phyloP scores from a whole-genome alignment of 768 basidiomycete genomes.

The Phlebiopsis gigantea region DNA sequence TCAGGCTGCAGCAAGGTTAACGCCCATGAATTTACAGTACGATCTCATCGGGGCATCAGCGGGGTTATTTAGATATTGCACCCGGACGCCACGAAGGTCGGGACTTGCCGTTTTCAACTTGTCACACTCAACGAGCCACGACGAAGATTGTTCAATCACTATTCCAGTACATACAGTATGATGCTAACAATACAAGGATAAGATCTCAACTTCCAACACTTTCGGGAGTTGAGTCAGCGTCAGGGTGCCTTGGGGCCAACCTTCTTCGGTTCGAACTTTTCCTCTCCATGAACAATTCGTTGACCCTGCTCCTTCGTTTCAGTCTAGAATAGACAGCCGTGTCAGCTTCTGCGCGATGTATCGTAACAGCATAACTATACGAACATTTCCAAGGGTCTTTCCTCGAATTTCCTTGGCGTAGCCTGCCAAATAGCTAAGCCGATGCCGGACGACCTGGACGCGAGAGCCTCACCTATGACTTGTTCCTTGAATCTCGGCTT shows the following conservation, averaged over 20 bases:
- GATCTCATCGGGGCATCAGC: slow-evolving; percentile 2
- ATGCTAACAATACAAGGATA: neutral
- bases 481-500: slow-evolving; percentile 14
- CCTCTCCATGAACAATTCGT: slow-evolving; percentile 10
- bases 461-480: slow-evolving; percentile 8
- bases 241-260: slow-evolving; percentile 10
- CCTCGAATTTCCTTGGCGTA: slow-evolving; percentile 15
- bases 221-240: no score
- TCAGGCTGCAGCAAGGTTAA: neutral
- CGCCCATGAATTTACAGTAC: neutral
- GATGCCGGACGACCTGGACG: neutral
- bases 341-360: neutral
- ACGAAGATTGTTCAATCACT: neutral
- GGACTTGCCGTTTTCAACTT: neutral
- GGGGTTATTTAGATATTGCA: no score
- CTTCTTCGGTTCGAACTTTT: slow-evolving; percentile 14
- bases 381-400: slow-evolving; percentile 5
- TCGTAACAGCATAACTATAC: neutral
- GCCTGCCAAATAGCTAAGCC: neutral
- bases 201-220: no score
- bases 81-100: slow-evolving; percentile 4
- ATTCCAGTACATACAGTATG: neutral
- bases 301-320: slow-evolving; percentile 13
- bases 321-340: neutral
- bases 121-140: neutral